Evolutionary conservation across 2,329 filamentous ascomycete species (phyloP), one percentile per base, ranked within the genome.

Genomic region (Aspergillus aculeatinus): DNA sequence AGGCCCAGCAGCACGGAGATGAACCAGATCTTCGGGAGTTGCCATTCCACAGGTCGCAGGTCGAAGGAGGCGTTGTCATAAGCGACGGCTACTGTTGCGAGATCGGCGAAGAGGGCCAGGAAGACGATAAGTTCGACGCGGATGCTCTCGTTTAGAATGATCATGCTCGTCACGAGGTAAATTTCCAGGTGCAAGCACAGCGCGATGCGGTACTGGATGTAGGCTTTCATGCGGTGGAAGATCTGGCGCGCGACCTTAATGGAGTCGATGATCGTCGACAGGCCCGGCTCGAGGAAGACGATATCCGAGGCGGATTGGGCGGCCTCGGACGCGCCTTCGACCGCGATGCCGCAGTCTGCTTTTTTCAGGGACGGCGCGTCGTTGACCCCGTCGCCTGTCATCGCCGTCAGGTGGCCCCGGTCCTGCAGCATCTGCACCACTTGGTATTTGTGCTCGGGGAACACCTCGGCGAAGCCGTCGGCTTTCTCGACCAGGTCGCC

Each of bases 1-100:
- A 85, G 69, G 70, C 89, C 89, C 52, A 92, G 83, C 68, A 76
- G 58, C 4, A 71, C 64, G 1, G 74, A 77, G 48, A 92, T 90
- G 68, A 91, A 83, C 89, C 89, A 92, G 71, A 92, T 92, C 81
- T 92, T 92, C 60, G 89, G 88, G 56, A 92, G 77, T 77, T 92
- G 89, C 89, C 89, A 92, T 77, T 92, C 89, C 65, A 92, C 89
- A 1, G 89, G 89, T 21, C 89, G 86, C 59, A 84, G 81, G 73
- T 92, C 89, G 66, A 87, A 91, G 71, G 90, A 87, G n/a, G 89
- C 89, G 74, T 91, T 89, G 71, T 92, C 89, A 78, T 92, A 92
- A n/a, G 89, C 89, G 48, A 92, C 87, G 52, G 89, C 89, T 63
- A 92, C 89, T 56, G 89, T 92, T 58, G 89, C 89, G 75, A 92